phyloP scores from a whole-genome alignment of 1,284 basidiomycete species.

The Ceratobasidium sp. region DNA sequence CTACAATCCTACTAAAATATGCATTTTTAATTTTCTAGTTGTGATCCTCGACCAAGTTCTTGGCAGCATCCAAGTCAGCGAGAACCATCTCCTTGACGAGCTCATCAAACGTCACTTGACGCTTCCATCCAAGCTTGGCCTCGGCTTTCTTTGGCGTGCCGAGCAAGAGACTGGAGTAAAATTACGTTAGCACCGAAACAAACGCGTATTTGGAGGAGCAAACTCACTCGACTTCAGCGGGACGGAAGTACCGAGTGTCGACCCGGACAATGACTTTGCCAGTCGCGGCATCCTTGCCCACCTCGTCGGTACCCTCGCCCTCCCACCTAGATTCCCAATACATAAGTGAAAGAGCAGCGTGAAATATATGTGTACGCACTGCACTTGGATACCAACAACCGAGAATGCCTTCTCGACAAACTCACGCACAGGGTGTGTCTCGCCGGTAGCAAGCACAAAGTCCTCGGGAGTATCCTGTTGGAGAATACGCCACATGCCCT shows the following conservation, averaged over 20 bases:
- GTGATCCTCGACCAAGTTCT: constrained; percentile 77
- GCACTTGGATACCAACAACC: constrained; percentile 67
- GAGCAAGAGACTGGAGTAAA: constrained; percentile 65
- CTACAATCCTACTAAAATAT: background rate
- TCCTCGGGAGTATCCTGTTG: constrained; percentile 82
- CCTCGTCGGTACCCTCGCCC: constrained; percentile 73
- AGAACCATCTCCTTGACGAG: constrained; percentile 90
- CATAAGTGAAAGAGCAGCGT: constrained; percentile 24
- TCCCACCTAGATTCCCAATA: constrained; percentile 64
- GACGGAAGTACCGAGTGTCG: constrained; percentile 82
- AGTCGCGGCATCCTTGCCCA: constrained; percentile 71
- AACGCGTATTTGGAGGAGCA: constrained; percentile 40
- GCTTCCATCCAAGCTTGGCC: constrained; percentile 82
- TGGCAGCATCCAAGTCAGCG: constrained; percentile 72
- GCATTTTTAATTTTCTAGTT: constrained; percentile 60
- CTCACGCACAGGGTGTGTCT: constrained; percentile 89
- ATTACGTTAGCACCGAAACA: constrained; percentile 5
- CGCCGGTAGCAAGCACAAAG: constrained; percentile 90
- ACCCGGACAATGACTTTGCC: constrained; percentile 77
- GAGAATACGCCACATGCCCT: constrained; percentile 95
- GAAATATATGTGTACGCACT: constrained; percentile 52
- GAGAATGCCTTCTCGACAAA: constrained; percentile 85
- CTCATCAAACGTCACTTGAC: constrained; percentile 76
- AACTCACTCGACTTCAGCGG: constrained; percentile 90
- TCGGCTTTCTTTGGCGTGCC: constrained; percentile 88